phyloP scores from a whole-genome alignment of 2,329 filamentous ascomycete genomes.

The Ophiosphaerella korrae region DNA sequence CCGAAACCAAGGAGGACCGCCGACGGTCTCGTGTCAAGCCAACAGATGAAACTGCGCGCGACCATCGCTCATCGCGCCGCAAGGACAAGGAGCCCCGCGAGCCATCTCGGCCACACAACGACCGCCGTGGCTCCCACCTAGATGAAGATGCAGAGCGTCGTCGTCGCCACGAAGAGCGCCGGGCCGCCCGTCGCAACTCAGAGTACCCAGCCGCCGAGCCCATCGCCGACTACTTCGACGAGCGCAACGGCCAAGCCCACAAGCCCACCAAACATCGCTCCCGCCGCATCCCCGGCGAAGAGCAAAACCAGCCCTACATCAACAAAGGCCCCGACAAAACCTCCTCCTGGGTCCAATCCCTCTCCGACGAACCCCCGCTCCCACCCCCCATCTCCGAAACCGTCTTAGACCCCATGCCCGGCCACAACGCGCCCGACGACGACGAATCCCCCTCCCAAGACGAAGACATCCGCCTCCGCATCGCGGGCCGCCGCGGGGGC shows the following conservation, averaged over 20 bases:
- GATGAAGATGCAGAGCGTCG: constrained; percentile 46
- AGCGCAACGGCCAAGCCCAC: constrained; percentile 43
- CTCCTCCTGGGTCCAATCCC: constrained; percentile 54
- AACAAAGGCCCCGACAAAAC: constrained; percentile 54
- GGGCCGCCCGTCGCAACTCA: constrained; percentile 44
- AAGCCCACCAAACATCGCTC: constrained; percentile 34
- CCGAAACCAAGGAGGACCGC: constrained; percentile 45
- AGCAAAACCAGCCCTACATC: constrained; percentile 41
- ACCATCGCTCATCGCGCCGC: constrained; percentile 42
- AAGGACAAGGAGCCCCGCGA: constrained; percentile 40
- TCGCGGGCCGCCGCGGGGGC: constrained; percentile 34
- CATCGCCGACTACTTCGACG: constrained; percentile 52
- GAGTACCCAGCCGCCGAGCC: constrained; percentile 42
- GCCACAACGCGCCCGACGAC: constrained; percentile 32
- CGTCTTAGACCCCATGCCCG: constrained; percentile 50
- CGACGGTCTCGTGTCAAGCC: constrained; percentile 37
- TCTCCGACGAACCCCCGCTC: constrained; percentile 53
- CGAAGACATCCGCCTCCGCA: constrained; percentile 46
- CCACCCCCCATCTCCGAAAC: constrained; percentile 54
- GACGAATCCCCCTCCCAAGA: constrained; percentile 46
- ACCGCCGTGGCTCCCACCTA: constrained; percentile 43
- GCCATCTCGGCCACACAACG: constrained; percentile 34
- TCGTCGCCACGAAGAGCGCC: constrained; percentile 52
- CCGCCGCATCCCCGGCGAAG: constrained; percentile 34
- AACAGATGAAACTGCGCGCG: constrained; percentile 39